Evolutionary conservation across 2,329 filamentous ascomycete genomes (phyloP).

Genomic region (Trichoderma guizhouense): DNA sequence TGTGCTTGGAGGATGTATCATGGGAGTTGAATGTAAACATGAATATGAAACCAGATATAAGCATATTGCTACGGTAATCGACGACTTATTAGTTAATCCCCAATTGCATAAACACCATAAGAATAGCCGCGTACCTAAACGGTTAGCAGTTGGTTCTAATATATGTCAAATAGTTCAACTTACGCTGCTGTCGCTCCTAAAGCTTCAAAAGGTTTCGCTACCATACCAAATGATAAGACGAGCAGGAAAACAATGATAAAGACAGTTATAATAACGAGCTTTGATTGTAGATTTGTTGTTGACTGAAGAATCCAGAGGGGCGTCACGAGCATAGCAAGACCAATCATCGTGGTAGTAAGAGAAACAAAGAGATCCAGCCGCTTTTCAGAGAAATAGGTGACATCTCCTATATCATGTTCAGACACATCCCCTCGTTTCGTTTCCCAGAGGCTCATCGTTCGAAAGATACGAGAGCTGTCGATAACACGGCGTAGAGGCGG

Average conservation of each 20-base stretch:
- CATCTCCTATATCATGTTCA: background rate
- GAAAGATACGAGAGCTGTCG: background rate
- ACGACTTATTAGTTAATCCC: background rate
- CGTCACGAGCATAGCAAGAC: background rate
- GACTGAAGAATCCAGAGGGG: background rate
- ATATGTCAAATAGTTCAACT: background rate
- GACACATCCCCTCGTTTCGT: background rate
- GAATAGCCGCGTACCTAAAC: background rate
- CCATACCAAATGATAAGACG: background rate
- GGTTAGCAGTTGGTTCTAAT: background rate
- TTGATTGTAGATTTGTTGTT: background rate
- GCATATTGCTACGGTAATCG: accelerated
- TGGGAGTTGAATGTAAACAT: no score
- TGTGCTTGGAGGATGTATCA: background rate
- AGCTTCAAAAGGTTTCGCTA: background rate
- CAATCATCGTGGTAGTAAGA: background rate
- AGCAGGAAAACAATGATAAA: background rate
- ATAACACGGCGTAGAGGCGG: background rate
- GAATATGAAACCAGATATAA: no score
- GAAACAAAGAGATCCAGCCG: background rate
- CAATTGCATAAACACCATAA: background rate
- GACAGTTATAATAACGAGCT: background rate
- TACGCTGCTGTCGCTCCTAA: background rate
- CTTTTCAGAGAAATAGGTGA: background rate
- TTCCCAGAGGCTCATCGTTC: background rate